Base-by-base conservation (phyloP, 2,329 filamentous ascomycete genomes). In the Fusarium brevicatenulatum region DNA sequence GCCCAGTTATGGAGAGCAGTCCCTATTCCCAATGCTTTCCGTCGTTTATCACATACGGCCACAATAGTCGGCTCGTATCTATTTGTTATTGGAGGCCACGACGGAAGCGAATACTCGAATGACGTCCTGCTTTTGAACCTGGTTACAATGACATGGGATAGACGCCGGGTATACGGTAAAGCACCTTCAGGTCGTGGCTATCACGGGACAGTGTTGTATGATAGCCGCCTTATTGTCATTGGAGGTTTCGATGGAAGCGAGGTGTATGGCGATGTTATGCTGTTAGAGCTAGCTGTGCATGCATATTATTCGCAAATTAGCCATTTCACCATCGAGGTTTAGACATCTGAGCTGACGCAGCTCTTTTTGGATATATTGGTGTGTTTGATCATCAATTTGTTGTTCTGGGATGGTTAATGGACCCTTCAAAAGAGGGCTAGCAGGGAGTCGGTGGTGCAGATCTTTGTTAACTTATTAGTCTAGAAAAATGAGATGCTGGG, bases 81-180 rank as follows among this genome's bases (percentile, higher is more conserved):
- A 3, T 93, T 93, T 73, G 89, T 93, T 23, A 86, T 93, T 18
- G 91, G 91, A 50, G 91, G 91, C 32, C 91, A 93, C 81, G 91
- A 93, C 79, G 91, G 91, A 53, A 88, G 87, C 77, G 90, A 92
- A 78, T 93, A 93, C 82, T 89, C 87, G 63, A 91, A 91, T 81
- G 90, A 93, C 74, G 88, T 93, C 52, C 83, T 93, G 63, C 83
- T 92, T 56, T 85, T 93, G 37, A 93, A 93, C 78, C 85, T 93
- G 10, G 91, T 92, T 39, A 92, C 90, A 44, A 92, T 93, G 91
- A 87, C 89, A n/a, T 93, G 91, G 91, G 91, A 93, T 78, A 87
- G 86, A 78, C 85, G 91, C 68, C 88, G 85, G 70, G 88, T 91
- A 13, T 92, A 92, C 77, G 91, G 91, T 28, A 81, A 88, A 70